Evolutionary conservation across 306 rosid species (phyloP), one percentile per base, ranked within the genome.

Genomic region (Dicorynia guianensis): DNA sequence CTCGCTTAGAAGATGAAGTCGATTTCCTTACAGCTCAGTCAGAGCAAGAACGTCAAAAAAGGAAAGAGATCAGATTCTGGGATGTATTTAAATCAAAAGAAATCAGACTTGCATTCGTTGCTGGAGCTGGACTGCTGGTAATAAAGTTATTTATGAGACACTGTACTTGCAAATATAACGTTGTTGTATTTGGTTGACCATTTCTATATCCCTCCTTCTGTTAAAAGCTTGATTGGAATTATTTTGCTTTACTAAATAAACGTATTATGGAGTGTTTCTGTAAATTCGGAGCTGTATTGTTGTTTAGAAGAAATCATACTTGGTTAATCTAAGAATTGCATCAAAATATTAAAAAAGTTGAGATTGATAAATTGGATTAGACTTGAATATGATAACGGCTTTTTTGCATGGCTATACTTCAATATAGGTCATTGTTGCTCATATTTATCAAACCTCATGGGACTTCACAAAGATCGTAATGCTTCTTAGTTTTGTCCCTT

Each of bases 101-200:
- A 89, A 90, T 87, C 82, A 76, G 95, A 76, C 80, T 90, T 38
- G 93, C 98, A n/a, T 93, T 93, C 86, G 53, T 93, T 14, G 97
- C 87, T 43, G 98, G 97, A 69, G 98, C 85, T 14, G 96, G 96
- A 74, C 86, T 93, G 71, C 87, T 86, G 97, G 98, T 93, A 90
- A 59, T 55, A 49, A 63, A 76, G 35, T 36, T 67, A 8, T 44
- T 25, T 36, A 46, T 2, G 46, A 59, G 25, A 11, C 20, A 65
- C 33, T 50, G 14, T 59, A 65, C 39, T 30, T 58, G 46, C 61
- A 59, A 48, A 20, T 34, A 30, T 42, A 25, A 54, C 53, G 39
- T 52, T 7, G 52, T 57, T 50, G 52, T 48, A 60, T 54, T 62
- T 11, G 62, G 61, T 12, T 63, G 81, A 69, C 19, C 49, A 33